Evolutionary conservation across 495 filamentous ascomycete genomes (phyloP), one percentile per base, ranked within the genome.

Genomic region (Thozetella sp.): DNA sequence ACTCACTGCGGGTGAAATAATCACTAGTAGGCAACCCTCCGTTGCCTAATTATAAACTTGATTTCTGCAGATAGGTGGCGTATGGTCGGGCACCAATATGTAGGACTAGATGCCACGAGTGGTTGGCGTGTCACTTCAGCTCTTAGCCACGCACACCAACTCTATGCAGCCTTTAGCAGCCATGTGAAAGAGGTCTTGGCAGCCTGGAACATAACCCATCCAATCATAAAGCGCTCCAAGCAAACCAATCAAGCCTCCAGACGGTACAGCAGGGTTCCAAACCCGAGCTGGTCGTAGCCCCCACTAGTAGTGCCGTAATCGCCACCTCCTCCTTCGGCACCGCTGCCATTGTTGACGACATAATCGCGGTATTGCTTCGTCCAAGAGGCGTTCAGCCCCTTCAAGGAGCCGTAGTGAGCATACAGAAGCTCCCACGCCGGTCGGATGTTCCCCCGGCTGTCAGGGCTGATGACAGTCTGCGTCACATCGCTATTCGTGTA

Each of bases 351-450:
- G 13, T 34, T 46, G 48, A 66, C 64, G 2, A 70, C 66, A 37
- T 58, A 55, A 37, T 74, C 65, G 3, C 75, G 68, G 58, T 73
- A 76, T 23, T 64, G 40, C 19, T 68, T 59, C 3, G 74, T 75
- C 66, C 67, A 78, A 19, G 67, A 65, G 1, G 65, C 64, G 51
- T 72, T 61, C 1, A 77, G 60, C 0, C 72, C 67, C 59, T 74
- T 79, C 2, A 72, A 11, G 22, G 67, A 64, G 0, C 59, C 62
- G 53, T 78, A 80, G 59, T 79, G 75, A 11, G 66, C 70, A 30
- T 74, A 80, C 12, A 80, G 55, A 15, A 79, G 56, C 60, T 81
- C 78, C 57, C 65, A 77, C 1, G 64, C 67, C 4, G 78, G 78
- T 0, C 77, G 67, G 10, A 76, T 53, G 24, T 34, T 63, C 0